A percentile compares a stretch with the other conserved stretches of the same genome.
These are phyloP conservation scores for Boehmeria nivea DNA, from an alignment of 306 rosid genomes.

Conservation along the genomic window DNA sequence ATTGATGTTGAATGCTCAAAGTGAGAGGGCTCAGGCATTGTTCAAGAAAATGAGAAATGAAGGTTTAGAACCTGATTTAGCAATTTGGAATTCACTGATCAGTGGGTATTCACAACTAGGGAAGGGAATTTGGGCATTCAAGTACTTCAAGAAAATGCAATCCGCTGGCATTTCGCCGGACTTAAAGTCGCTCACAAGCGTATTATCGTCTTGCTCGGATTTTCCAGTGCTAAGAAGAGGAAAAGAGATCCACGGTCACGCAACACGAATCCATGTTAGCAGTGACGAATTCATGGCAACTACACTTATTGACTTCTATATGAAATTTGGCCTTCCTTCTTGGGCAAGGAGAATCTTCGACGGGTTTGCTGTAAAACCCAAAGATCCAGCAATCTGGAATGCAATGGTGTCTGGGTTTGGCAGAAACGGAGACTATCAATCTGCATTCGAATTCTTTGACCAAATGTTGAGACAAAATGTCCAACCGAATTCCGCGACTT, in stretches of 20 bases:
- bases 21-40: conserved; percentile 41
- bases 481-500: conserved; percentile 58
- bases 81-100: conserved; percentile 71
- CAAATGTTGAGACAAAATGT: conserved; percentile 44
- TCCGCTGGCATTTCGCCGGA: conserved; percentile 36
- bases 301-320: conserved; percentile 57
- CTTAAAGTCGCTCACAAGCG: conserved; percentile 51
- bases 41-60: conserved; percentile 38
- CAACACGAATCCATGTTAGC: conserved; percentile 32
- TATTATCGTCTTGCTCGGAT: conserved; percentile 55
- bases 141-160: conserved; percentile 56
- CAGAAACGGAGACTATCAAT: conserved; percentile 54
- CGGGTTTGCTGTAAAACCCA: conserved; percentile 45
- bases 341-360: conserved; percentile 45
- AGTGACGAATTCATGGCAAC: conserved; percentile 54
- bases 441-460: conserved; percentile 46
- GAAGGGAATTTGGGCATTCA: conserved; percentile 38
- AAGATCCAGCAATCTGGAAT: conserved; percentile 74
- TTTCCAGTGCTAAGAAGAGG: conserved; percentile 44
- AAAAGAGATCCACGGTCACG: conserved; percentile 54
- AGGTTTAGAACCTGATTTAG: conserved; percentile 59
- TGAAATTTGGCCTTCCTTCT: conserved; percentile 59
- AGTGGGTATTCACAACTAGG: conserved; percentile 54
- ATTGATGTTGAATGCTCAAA: conserved; percentile 52
- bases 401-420: conserved; percentile 67